Base-by-base conservation (phyloP, 2,329 filamentous ascomycete species). In the Botrytis pseudocinerea region DNA sequence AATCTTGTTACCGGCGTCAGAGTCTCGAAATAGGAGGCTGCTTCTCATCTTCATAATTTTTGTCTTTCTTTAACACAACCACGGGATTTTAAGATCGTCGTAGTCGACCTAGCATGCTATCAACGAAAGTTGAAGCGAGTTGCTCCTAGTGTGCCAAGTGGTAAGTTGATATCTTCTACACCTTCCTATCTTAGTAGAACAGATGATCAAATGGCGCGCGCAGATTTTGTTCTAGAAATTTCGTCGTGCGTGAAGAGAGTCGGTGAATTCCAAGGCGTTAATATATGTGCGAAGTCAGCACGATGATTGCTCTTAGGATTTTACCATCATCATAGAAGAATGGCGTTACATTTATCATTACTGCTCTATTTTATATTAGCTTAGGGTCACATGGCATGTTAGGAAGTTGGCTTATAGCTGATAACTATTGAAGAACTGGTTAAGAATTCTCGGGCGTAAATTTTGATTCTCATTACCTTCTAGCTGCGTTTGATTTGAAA, bases 291-390 rank as follows among this genome's bases (percentile, higher is more conserved):
- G 2, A 28, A 3, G 10, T 4, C 16, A 0, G 4, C 28, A 20
- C n/a, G 1, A 57, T 57, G 7, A 2, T 9, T 9, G 0, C 20
- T 57, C n/a, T 0, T 0, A 51, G 1, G 4, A 12, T 25, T 12
- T 25, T 3, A 25, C 46, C 4, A 25, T 10, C 12, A 2, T 51
- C 10, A 25, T 14, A n/a, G 12, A 14, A 25, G 10, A 14, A 51
- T 8, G 4, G 2, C 22, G 22, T 25, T 25, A 4, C 46, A 25
- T 5, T 38, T 38, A 38, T 9, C 38, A 38, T 38, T 38, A 38
- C 38, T 9, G 7, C 38, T 38, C 38, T 38, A 38, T 25, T 25
- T 3, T 20, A 25, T 5, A 25, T 1, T 51, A 2, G 4, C 22
- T 25, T 51, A 0, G 22, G 10, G 10, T n/a, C 1, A 14, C 14